Evolutionary conservation across 176 grass and related monocot species (phyloP), one percentile per base, ranked within the genome.

Genomic region (Pontederia paniculata): DNA sequence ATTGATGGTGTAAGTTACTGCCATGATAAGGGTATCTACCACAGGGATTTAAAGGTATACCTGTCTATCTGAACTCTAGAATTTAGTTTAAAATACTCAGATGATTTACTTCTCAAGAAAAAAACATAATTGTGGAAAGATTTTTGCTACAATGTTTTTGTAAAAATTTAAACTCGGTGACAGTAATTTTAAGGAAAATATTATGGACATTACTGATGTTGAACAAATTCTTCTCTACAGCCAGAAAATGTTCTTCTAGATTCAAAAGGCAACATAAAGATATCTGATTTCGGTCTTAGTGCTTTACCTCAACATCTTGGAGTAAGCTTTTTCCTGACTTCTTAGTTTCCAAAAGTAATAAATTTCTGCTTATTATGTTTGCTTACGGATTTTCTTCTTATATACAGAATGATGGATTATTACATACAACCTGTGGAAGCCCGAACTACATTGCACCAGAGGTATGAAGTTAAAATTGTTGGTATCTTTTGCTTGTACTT

Each of bases 391-490:
- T 37, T 61, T 63, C 28, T 44, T 63, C 53, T 53, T 52, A 18
- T 57, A 50, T 73, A 56, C 65, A 94, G 88, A 66, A 67, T 58
- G 88, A 94, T 67, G 88, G 83, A 45, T 68, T 94, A 61, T 65
- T 94, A 66, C 88, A 94, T 71, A 94, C 88, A n/a, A 94, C 88
- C 7, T 93, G 88, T 50, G 88, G 88, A 72, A 93, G 88, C 62
- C 88, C 88, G 53, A 93, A 83, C 60, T 93, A 93, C 58, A 86
- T 93, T 80, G 88, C 88, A 1, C 88, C 88, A 48, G 88, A 93
- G 88, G 83, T 78, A 65, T 60, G 37, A 55, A 37, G 28, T 37
- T 37, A 37, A 37, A 37, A 37, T 37, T 37, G 28, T 2, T 37
- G 28, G 28, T 2, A 3, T 37, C 28, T 37, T 37, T 37, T 37